Evolutionary conservation across 495 filamentous ascomycete species (phyloP).

Genomic region (Elaphomyces granulatus): DNA sequence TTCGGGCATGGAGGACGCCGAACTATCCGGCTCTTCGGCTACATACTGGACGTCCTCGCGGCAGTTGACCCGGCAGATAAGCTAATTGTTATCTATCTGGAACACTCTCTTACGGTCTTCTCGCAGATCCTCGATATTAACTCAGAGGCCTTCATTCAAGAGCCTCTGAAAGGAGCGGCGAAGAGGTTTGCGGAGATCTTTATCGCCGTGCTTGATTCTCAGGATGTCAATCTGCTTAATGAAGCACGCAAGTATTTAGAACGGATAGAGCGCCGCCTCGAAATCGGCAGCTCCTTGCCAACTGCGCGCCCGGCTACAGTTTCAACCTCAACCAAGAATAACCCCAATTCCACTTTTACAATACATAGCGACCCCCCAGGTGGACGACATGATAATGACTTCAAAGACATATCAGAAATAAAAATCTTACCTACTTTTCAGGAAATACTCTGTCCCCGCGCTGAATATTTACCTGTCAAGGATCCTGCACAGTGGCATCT

Average conservation of each 20-base stretch:
- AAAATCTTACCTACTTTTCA: slow-evolving; percentile 46
- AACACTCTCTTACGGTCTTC: slow-evolving; percentile 6
- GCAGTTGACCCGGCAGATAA: not conserved
- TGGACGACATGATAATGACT: slow-evolving; percentile 52
- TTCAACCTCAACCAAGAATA: too few relatives aligned
- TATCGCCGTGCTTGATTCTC: not conserved
- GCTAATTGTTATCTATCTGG: slow-evolving; percentile 2
- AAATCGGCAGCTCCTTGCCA: slow-evolving; percentile 3
- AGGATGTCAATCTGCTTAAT: not conserved
- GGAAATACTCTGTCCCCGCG: slow-evolving; percentile 39
- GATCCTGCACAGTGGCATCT: slow-evolving; percentile 41
- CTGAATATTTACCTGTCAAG: slow-evolving; percentile 46
- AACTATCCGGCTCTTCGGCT: slow-evolving; percentile 26
- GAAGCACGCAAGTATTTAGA: slow-evolving; percentile 2
- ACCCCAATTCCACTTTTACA: not conserved
- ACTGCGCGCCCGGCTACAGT: too few relatives aligned
- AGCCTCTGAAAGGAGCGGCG: slow-evolving; percentile 4
- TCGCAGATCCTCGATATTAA: slow-evolving; percentile 10
- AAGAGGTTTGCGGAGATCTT: slow-evolving; percentile 3
- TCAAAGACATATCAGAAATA: slow-evolving; percentile 42
- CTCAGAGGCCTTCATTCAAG: slow-evolving; percentile 8
- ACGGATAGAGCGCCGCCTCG: slow-evolving; percentile 4
- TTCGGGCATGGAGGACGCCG: slow-evolving; percentile 36
- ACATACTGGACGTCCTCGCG: slow-evolving; percentile 7
- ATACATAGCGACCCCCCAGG: slow-evolving; percentile 8